A percentile compares a stretch with the other conserved stretches of the same genome.
These are phyloP conservation scores for Vanrija sp. DNA, from an alignment of 1,284 basidiomycete genomes.

Conservation along the genomic window DNA sequence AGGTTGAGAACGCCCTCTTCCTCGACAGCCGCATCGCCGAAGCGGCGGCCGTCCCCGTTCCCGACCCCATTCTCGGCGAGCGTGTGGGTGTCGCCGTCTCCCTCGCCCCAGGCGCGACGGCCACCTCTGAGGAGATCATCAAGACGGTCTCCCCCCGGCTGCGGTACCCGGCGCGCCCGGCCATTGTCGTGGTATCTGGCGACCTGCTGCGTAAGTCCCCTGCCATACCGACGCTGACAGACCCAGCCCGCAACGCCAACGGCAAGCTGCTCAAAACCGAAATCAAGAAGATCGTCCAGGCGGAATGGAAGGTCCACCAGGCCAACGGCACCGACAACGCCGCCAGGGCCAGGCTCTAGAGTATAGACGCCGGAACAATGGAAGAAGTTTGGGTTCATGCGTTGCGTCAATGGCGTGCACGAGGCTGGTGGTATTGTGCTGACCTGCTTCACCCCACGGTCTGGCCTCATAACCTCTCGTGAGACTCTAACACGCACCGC, in stretches of 20 bases:
- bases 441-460: too few relatives aligned
- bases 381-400: too few relatives aligned
- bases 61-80: constrained; percentile 36
- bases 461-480: too few relatives aligned
- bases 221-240: background rate
- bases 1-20: constrained; percentile 42
- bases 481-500: too few relatives aligned
- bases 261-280: constrained; percentile 14
- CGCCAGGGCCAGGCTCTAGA: constrained; percentile 12
- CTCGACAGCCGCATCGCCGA: constrained; percentile 31
- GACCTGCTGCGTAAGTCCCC: constrained; percentile 12
- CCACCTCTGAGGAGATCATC: constrained; percentile 6
- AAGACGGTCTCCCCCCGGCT: constrained; percentile 9
- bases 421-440: too few relatives aligned
- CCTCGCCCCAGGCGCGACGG: constrained; percentile 15
- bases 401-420: too few relatives aligned
- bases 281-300: constrained; percentile 16
- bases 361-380: background rate
- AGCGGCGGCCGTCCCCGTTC: constrained; percentile 37
- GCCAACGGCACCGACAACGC: background rate
- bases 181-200: constrained; percentile 7
- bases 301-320: constrained; percentile 21
- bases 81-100: constrained; percentile 35
- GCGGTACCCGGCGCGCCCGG: constrained; percentile 12
- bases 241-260: constrained; percentile 10